Percentiles rank a stretch among this genome's conserved stretches.
phyloP scores from a whole-genome alignment of 768 basidiomycete species.

The Podaxis sp. region DNA sequence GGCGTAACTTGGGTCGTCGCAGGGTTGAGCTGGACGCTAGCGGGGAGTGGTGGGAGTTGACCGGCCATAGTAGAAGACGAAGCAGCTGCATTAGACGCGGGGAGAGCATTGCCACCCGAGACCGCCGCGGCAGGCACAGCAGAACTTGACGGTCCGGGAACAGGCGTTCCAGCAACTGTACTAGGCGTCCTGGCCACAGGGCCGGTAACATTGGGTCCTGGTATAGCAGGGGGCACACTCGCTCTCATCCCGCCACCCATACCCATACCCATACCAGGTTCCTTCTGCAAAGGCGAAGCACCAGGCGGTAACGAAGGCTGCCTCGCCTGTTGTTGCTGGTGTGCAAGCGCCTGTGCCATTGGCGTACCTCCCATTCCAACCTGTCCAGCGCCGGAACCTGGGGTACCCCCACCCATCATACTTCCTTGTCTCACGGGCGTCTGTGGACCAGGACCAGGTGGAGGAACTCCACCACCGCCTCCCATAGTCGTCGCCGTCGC shows the following conservation, averaged over 20 bases:
- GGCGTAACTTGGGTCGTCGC: conserved; percentile 58
- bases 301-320: conserved; percentile 15
- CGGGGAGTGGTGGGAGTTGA: conserved; percentile 36
- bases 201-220: conserved; percentile 5
- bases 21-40: conserved; percentile 49
- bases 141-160: conserved; percentile 5
- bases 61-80: conserved; percentile 17
- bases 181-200: conserved; percentile 4
- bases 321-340: conserved; percentile 16
- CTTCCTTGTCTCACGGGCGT: conserved; percentile 13
- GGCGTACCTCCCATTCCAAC: not conserved
- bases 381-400: conserved; percentile 9
- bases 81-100: conserved; percentile 3
- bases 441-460: not conserved
- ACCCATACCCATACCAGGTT: conserved; percentile 14
- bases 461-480: not conserved
- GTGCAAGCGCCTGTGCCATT: conserved; percentile 5
- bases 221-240: conserved; percentile 11
- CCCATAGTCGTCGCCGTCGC: not conserved
- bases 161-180: conserved; percentile 1
- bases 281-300: conserved; percentile 7
- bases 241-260: conserved; percentile 13
- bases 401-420: conserved; percentile 13
- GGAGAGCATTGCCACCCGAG: conserved; percentile 8
- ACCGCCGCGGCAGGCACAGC: not conserved